These are phyloP conservation scores for Hyparrhenia diplandra DNA, from an alignment of 176 grass and related monocot genomes.

Conservation along the genomic window DNA sequence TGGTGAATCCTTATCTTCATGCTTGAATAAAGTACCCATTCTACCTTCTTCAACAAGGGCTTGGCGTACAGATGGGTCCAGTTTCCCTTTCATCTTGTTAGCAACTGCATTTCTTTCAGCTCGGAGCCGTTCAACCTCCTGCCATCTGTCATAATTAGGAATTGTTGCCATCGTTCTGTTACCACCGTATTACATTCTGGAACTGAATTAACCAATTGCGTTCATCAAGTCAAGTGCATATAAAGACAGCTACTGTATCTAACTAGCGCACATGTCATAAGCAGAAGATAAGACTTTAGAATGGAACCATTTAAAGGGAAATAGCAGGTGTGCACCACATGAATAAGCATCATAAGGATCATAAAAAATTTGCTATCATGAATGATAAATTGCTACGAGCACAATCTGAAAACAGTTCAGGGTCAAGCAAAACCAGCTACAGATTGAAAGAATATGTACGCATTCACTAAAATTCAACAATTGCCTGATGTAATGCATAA, in stretches of 20 bases:
- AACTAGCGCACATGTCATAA: not conserved
- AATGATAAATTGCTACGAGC: not conserved
- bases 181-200: slow-evolving; percentile 26
- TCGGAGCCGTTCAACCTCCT: slow-evolving; percentile 91
- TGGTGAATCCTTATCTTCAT: not conserved
- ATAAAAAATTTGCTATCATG: not conserved
- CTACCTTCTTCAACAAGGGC: slow-evolving; percentile 93
- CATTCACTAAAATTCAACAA: not conserved
- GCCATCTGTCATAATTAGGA: slow-evolving; percentile 91
- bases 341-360: not conserved
- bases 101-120: slow-evolving; percentile 92
- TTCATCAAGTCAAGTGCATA: not conserved
- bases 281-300: not conserved
- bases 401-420: not conserved
- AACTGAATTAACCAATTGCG: slow-evolving; percentile 19
- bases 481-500: not conserved
- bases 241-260: not conserved
- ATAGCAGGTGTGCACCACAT: not conserved
- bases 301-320: not conserved
- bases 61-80: slow-evolving; percentile 75
- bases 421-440: not conserved
- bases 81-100: slow-evolving; percentile 96
- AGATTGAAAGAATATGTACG: not conserved
- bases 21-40: not conserved
- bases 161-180: slow-evolving; percentile 58